Percentiles rank a stretch among this genome's conserved stretches.
Conservation (phyloP, 176 grass and related monocot genomes). For the Elaeis guineensis region DNA sequence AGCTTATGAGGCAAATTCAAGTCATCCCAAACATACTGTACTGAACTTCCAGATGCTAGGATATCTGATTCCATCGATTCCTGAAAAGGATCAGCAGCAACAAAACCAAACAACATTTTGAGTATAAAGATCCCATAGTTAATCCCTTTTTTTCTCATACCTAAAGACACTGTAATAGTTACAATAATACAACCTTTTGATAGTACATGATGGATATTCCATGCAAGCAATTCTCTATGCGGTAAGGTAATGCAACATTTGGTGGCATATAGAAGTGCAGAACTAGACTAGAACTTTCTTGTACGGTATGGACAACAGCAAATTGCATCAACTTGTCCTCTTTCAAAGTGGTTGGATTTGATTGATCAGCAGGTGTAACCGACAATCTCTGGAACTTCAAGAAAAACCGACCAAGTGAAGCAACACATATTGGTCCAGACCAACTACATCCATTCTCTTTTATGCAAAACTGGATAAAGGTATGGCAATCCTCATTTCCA, state of each 20-base stretch:
- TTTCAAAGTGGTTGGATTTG: slow-evolving; percentile 20
- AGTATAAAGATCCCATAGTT: no score
- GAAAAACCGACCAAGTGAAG: slow-evolving; percentile 69
- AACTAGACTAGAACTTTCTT: slow-evolving; percentile 59
- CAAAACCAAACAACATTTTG: no score
- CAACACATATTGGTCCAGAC: slow-evolving; percentile 68
- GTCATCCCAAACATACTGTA: slow-evolving; percentile 77
- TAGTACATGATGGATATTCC: slow-evolving; percentile 65
- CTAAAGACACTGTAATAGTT: no score
- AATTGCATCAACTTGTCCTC: slow-evolving; percentile 33
- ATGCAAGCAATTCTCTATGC: slow-evolving; percentile 64
- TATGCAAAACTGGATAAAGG: slow-evolving; percentile 60
- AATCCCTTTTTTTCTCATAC: no score
- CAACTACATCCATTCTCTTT: slow-evolving; percentile 50
- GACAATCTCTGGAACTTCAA: slow-evolving; percentile 57
- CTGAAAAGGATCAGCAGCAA: slow-evolving; percentile 24
- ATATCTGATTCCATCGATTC: slow-evolving; percentile 59
- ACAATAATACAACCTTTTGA: slow-evolving; percentile 46
- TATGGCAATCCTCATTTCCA: slow-evolving; percentile 54
- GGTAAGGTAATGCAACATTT: slow-evolving; percentile 58
- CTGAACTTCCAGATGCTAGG: slow-evolving; percentile 44
- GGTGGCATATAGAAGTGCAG: slow-evolving; percentile 51
- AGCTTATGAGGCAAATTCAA: slow-evolving; percentile 67
- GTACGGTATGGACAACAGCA: slow-evolving; percentile 62
- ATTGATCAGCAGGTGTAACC: slow-evolving; percentile 18